Evolutionary conservation across 1,284 basidiomycete species (phyloP).

Genomic region (Butyriboletus pseudospeciosus): DNA sequence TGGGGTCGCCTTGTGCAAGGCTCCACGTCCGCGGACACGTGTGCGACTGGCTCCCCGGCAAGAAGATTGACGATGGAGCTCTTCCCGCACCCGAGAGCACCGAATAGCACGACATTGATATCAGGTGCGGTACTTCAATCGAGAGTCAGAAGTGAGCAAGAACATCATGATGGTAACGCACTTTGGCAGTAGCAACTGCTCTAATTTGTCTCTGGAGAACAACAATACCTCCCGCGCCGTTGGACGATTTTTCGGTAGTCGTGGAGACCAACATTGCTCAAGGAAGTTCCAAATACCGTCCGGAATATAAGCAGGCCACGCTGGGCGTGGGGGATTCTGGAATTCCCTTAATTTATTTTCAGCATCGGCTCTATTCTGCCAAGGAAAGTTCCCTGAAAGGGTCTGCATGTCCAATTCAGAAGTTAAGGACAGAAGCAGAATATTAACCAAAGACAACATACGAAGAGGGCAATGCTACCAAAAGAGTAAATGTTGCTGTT

Average conservation of each 20-base stretch:
- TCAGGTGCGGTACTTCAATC: background rate
- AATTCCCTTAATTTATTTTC: background rate
- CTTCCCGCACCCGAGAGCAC: constrained; percentile 11
- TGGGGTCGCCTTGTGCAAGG: constrained; percentile 6
- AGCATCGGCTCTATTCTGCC: background rate
- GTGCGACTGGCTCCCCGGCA: background rate
- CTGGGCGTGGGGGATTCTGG: constrained; percentile 3
- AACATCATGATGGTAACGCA: background rate
- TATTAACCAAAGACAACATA: background rate
- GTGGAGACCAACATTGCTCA: constrained; percentile 8
- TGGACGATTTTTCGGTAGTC: background rate
- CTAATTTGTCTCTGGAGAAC: background rate
- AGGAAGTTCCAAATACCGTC: constrained; percentile 6
- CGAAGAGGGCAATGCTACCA: constrained; percentile 7
- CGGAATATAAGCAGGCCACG: background rate
- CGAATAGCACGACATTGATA: constrained; percentile 12
- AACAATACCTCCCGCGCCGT: background rate
- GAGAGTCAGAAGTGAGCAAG: background rate
- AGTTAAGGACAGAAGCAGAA: background rate
- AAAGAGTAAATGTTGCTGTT: constrained; percentile 8
- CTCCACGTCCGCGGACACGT: background rate
- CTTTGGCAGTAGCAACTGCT: background rate
- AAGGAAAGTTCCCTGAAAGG: constrained; percentile 1
- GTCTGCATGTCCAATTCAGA: background rate
- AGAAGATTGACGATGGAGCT: constrained; percentile 17